These are phyloP conservation scores for Cryptosporidium sp. DNA, from an alignment of 169 alveolate genomes.

Conservation along the genomic window DNA sequence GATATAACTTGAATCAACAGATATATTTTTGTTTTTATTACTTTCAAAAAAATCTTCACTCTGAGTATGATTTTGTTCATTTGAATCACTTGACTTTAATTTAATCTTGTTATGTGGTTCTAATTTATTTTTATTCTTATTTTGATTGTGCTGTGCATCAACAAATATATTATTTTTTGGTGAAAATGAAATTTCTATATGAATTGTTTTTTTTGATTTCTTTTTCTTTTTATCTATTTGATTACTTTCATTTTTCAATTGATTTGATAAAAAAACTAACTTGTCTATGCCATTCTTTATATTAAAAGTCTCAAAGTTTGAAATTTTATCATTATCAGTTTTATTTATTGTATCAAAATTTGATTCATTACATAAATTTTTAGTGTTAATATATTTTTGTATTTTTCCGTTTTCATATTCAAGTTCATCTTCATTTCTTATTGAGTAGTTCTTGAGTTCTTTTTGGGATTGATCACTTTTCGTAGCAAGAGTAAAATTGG, in stretches of 20 bases:
- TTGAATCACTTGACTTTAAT: not conserved
- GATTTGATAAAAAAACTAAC: not conserved
- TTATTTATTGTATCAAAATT: not conserved
- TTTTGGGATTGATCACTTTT: not conserved
- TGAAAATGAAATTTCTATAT: slow-evolving; percentile 66
- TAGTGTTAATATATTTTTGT: not conserved
- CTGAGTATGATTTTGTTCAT: not conserved
- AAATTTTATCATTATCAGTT: not conserved
- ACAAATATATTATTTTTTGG: slow-evolving; percentile 59
- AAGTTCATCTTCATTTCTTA: not conserved
- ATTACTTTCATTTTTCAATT: not conserved
- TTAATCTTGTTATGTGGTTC: not conserved
- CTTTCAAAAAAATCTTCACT: not conserved
- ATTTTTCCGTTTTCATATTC: not conserved
- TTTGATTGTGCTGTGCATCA: slow-evolving; percentile 24
- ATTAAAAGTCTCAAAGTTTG: not conserved
- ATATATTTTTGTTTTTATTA: not conserved
- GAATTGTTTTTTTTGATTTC: slow-evolving; percentile 44
- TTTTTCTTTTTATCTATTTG: slow-evolving; percentile 9
- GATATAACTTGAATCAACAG: not conserved
- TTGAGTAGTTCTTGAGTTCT: not conserved
- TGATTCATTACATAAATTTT: not conserved
- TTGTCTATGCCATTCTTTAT: slow-evolving; percentile 12
- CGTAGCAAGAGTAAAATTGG: not conserved
- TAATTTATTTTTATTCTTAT: not conserved